Evolutionary conservation across 257 asterid genomes (phyloP).

Genomic region (Solanum pinnatisectum): DNA sequence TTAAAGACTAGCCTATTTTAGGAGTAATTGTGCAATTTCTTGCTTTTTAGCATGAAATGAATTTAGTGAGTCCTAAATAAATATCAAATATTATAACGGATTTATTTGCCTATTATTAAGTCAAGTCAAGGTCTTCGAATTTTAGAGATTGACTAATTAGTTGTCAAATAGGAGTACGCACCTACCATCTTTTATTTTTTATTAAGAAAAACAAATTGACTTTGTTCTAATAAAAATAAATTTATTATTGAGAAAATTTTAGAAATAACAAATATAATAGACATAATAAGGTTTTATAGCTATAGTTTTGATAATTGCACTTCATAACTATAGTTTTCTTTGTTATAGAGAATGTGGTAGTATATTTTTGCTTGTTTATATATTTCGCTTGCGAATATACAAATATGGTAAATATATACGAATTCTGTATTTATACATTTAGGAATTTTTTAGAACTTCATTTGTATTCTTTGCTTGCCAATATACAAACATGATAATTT

Average conservation of each 20-base stretch:
- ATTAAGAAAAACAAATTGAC: background rate
- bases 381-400: no score
- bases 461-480: background rate
- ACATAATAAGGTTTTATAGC: no score
- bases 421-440: no score
- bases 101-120: background rate
- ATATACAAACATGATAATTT: background rate
- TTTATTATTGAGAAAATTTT: no score
- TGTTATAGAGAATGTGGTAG: no score
- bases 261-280: no score
- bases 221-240: background rate
- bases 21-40: background rate
- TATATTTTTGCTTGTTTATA: background rate
- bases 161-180: background rate
- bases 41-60: background rate
- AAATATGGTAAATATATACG: no score
- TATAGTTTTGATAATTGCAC: no score
- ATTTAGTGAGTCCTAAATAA: background rate
- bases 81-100: background rate
- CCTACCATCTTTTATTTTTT: background rate
- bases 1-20: background rate
- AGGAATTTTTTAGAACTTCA: background rate
- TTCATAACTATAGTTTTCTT: no score
- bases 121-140: background rate
- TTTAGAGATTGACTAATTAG: background rate